Conservation (phyloP, 305 asterid species). For the Solanum hybrid region DNA sequence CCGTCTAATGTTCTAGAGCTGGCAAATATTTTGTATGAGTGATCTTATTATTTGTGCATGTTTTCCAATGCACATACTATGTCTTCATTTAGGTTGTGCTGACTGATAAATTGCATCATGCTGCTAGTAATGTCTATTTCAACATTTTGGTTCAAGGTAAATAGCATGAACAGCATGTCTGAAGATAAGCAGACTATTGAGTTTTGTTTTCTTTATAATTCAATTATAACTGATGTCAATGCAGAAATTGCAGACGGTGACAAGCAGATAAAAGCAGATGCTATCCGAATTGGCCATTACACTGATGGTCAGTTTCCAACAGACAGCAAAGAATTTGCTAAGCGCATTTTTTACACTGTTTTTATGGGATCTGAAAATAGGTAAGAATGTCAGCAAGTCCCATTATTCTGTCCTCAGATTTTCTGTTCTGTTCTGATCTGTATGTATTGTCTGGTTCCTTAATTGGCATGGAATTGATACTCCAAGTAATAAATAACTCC, state of each 20-base stretch:
- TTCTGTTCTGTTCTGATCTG: background rate
- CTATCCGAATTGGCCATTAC: constrained; percentile 79
- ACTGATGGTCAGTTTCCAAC: constrained; percentile 67
- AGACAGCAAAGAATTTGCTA: constrained; percentile 86
- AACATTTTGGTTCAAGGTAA: background rate
- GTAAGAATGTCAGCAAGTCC: constrained; percentile 16
- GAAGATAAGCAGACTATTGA: background rate
- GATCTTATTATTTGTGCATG: background rate
- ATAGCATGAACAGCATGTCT: background rate
- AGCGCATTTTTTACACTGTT: constrained; percentile 82
- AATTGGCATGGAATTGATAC: background rate
- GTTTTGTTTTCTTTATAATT: background rate
- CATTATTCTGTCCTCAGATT: background rate
- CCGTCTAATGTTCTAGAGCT: background rate
- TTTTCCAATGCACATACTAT: background rate
- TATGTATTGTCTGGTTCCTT: background rate
- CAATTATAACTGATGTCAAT: background rate
- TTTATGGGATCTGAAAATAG: constrained; percentile 96
- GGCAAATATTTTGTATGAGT: background rate
- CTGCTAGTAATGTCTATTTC: background rate
- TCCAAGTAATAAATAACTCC: background rate
- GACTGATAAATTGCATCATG: background rate
- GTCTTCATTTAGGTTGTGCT: background rate
- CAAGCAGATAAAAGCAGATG: constrained; percentile 88
- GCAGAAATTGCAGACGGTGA: constrained; percentile 75